Conservation (phyloP, 768 basidiomycete genomes). For the Macrocybe gigantea region DNA sequence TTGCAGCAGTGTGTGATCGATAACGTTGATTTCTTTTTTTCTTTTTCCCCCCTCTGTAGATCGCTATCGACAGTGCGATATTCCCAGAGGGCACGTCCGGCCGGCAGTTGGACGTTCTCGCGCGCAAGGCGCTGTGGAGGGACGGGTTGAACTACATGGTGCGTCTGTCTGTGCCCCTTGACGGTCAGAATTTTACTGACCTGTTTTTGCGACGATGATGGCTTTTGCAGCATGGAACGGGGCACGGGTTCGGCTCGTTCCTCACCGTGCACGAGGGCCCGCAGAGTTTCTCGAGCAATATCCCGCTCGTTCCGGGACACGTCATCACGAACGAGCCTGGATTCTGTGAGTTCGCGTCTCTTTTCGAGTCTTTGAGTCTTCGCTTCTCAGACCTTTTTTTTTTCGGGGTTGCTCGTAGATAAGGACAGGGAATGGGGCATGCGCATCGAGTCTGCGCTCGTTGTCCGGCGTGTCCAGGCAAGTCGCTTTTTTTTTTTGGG, state of each 20-base stretch:
- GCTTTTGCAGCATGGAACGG: constrained; percentile 72
- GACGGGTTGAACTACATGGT: constrained; percentile 80
- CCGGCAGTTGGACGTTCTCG: constrained; percentile 77
- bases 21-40: constrained; percentile 9
- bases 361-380: constrained; percentile 6
- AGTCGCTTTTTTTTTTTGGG: constrained; percentile 7
- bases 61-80: constrained; percentile 83
- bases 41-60: constrained; percentile 36
- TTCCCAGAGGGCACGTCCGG: constrained; percentile 92
- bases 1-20: constrained; percentile 6
- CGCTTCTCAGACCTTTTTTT: constrained; percentile 3
- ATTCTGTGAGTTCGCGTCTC: constrained; percentile 57
- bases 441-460: constrained; percentile 83
- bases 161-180: constrained; percentile 18
- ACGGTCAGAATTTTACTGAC: neutral
- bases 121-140: constrained; percentile 84
- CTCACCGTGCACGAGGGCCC: constrained; percentile 84
- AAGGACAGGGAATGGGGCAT: constrained; percentile 81
- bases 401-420: constrained; percentile 33
- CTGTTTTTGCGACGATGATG: neutral
- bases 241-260: constrained; percentile 87
- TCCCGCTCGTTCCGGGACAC: constrained; percentile 77
- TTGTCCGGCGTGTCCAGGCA: constrained; percentile 61
- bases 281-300: constrained; percentile 65
- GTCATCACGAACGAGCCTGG: constrained; percentile 95